These are phyloP conservation scores for Stagonosporopsis cucurbitacearum DNA, from an alignment of 2,329 filamentous ascomycete genomes.

Conservation along the genomic window DNA sequence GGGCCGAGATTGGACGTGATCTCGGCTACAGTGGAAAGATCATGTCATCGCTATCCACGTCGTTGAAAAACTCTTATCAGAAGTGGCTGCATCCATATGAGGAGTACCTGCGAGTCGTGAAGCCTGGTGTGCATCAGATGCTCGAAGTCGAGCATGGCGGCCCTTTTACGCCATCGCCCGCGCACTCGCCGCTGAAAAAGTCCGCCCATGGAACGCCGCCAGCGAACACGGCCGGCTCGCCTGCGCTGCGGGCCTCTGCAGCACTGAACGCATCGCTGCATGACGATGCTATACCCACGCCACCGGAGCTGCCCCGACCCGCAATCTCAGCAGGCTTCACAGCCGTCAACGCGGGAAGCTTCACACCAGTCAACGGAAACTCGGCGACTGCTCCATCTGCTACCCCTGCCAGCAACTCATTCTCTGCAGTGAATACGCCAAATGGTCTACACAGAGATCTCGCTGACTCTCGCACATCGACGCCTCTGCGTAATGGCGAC, in stretches of 20 bases:
- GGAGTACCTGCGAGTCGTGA: slow-evolving; percentile 87
- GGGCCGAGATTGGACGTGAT: slow-evolving; percentile 97
- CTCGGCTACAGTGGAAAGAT: slow-evolving; percentile 99
- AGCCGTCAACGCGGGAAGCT: slow-evolving; percentile 70
- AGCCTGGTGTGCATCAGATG: slow-evolving; percentile 96
- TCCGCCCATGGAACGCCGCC: slow-evolving; percentile 57
- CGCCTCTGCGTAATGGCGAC: slow-evolving; percentile 65
- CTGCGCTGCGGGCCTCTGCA: slow-evolving; percentile 65
- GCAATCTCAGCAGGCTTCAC: slow-evolving; percentile 68
- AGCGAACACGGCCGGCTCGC: slow-evolving; percentile 67
- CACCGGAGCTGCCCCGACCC: slow-evolving; percentile 64
- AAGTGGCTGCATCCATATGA: slow-evolving; percentile 97
- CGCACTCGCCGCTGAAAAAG: slow-evolving; percentile 74
- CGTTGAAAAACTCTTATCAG: slow-evolving; percentile 96
- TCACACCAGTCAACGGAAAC: slow-evolving; percentile 69
- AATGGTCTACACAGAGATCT: slow-evolving; percentile 61
- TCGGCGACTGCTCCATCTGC: slow-evolving; percentile 29
- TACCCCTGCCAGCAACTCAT: slow-evolving; percentile 46
- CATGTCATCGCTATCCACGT: slow-evolving; percentile 98
- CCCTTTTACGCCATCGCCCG: slow-evolving; percentile 79
- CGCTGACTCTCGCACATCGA: slow-evolving; percentile 61
- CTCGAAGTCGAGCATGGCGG: slow-evolving; percentile 92
- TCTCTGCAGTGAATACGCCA: slow-evolving; percentile 65
- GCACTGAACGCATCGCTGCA: slow-evolving; percentile 64
- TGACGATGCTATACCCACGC: slow-evolving; percentile 37